phyloP scores from a whole-genome alignment of 139 green algal genomes.

The Chlorella ohadii region DNA sequence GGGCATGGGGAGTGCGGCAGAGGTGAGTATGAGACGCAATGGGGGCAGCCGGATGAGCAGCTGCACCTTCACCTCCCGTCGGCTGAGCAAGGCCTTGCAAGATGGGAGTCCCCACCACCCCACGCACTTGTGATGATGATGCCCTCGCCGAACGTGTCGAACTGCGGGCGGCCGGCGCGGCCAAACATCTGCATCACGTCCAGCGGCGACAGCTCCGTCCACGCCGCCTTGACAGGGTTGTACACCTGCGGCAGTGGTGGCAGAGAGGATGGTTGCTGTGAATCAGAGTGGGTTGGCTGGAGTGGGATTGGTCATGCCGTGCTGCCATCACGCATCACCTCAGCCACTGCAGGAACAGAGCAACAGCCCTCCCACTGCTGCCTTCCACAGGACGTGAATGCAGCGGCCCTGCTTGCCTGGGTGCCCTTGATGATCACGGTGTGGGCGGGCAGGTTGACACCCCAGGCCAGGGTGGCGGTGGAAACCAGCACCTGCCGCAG shows the following conservation, averaged over 20 bases:
- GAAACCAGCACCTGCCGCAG: slow-evolving; percentile 91
- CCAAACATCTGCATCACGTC: slow-evolving; percentile 99
- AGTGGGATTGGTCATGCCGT: neutral
- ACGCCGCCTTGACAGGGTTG: slow-evolving; percentile 92
- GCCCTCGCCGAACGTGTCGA: slow-evolving; percentile 94
- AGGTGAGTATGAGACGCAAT: no score
- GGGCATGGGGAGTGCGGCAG: neutral
- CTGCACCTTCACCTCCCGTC: neutral
- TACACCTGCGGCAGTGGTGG: slow-evolving; percentile 80
- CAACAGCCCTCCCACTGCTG: no score
- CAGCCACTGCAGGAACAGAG: no score
- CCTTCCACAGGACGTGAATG: no score
- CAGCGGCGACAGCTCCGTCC: slow-evolving; percentile 93
- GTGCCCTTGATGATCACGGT: slow-evolving; percentile 99
- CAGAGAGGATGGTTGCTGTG: no score
- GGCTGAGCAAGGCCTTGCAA: no score
- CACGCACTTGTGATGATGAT: slow-evolving; percentile 93
- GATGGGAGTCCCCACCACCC: neutral
- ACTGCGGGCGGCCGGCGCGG: slow-evolving; percentile 95
- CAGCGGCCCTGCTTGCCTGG: slow-evolving; percentile 55
- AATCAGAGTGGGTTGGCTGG: no score
- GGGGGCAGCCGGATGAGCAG: no score
- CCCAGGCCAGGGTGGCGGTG: slow-evolving; percentile 98
- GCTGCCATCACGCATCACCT: no score
- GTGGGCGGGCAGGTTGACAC: slow-evolving; percentile 98